Conservation (phyloP, 306 rosid genomes). For the Citrullus mucosospermus region DNA sequence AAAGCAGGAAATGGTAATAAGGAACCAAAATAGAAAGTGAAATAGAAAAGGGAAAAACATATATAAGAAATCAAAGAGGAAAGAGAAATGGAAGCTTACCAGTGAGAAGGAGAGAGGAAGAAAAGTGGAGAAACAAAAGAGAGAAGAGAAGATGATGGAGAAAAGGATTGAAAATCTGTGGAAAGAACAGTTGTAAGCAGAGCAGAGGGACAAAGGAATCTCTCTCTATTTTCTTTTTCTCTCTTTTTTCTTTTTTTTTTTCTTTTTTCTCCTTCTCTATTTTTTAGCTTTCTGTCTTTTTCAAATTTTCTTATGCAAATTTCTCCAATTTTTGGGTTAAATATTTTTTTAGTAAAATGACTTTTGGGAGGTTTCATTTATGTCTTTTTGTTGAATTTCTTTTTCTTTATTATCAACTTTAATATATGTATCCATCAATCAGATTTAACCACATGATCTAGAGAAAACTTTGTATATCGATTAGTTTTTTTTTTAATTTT, state of each 20-base stretch:
- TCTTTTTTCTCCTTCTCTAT: too few relatives aligned
- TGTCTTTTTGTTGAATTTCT: too few relatives aligned
- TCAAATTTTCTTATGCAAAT: not conserved
- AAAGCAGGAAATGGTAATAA: not conserved
- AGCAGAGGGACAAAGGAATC: conserved; percentile 13
- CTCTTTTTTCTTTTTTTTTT: too few relatives aligned
- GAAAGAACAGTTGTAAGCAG: conserved; percentile 17
- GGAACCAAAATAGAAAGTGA: not conserved
- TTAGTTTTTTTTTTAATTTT: too few relatives aligned
- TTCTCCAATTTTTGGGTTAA: not conserved
- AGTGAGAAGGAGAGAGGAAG: conserved; percentile 1
- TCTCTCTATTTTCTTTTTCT: not conserved
- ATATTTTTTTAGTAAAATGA: not conserved
- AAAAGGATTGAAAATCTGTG: conserved; percentile 9
- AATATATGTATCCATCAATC: too few relatives aligned
- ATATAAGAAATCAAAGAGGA: not conserved
- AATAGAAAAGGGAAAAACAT: not conserved
- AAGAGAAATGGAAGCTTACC: conserved; percentile 20
- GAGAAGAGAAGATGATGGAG: not conserved
- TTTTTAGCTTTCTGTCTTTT: conserved; percentile 13
- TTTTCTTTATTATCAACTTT: too few relatives aligned
- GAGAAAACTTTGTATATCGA: too few relatives aligned
- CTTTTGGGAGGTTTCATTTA: too few relatives aligned
- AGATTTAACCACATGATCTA: too few relatives aligned
- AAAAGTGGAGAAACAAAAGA: not conserved